Evolutionary conservation across 1,284 basidiomycete genomes (phyloP).

Genomic region (Sphaerobolus stellatus): DNA sequence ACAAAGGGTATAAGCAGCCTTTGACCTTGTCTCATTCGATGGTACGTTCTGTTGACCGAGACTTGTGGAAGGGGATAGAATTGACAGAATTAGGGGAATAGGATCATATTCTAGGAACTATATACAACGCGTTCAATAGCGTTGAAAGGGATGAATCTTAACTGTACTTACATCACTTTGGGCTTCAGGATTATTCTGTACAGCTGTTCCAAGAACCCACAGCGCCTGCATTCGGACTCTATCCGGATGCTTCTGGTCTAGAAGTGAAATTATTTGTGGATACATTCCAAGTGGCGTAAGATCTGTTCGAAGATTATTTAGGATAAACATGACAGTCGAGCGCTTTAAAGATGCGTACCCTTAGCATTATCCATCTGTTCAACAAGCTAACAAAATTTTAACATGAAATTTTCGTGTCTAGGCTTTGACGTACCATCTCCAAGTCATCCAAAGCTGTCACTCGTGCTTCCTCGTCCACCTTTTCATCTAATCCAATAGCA

Average conservation of each 20-base stretch:
- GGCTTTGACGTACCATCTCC: constrained; percentile 73
- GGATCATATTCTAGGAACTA: constrained; percentile 77
- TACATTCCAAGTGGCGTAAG: constrained; percentile 84
- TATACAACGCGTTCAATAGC: neutral
- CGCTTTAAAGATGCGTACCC: constrained; percentile 53
- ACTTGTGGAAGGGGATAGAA: constrained; percentile 51
- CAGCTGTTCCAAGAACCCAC: constrained; percentile 92
- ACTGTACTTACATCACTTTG: constrained; percentile 71
- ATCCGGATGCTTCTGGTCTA: constrained; percentile 51
- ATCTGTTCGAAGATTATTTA: constrained; percentile 46
- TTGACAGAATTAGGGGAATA: constrained; percentile 62
- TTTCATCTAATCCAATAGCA: constrained; percentile 65
- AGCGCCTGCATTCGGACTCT: constrained; percentile 72
- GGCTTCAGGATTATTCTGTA: constrained; percentile 93
- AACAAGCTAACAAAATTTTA: constrained; percentile 61
- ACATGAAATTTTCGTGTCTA: neutral
- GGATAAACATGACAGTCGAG: neutral
- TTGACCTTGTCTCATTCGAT: constrained; percentile 62
- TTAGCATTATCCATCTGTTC: constrained; percentile 97
- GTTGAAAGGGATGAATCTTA: neutral
- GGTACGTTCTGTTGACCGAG: constrained; percentile 18
- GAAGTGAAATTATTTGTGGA: constrained; percentile 74
- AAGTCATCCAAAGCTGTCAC: constrained; percentile 87
- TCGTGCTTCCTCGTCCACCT: constrained; percentile 61
- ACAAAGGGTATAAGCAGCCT: constrained; percentile 87